phyloP scores from a whole-genome alignment of 202 grass and related monocot genomes.

The Elaeis oleifera region DNA sequence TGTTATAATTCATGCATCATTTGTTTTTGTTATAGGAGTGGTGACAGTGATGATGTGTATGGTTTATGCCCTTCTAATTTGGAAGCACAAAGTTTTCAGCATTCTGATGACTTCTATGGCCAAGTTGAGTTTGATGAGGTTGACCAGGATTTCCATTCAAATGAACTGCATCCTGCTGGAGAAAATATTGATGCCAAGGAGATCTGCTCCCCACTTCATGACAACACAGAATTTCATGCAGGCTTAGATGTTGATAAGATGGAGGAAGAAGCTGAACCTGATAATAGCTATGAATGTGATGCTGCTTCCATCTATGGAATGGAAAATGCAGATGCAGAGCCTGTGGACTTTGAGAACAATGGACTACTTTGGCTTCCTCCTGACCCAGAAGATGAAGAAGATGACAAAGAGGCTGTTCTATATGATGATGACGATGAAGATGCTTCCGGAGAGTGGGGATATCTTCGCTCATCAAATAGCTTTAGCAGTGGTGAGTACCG shows the following conservation, averaged over 20 bases:
- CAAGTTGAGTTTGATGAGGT: conserved; percentile 51
- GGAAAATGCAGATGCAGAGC: conserved; percentile 47
- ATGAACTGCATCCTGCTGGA: conserved; percentile 26
- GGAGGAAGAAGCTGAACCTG: conserved; percentile 73
- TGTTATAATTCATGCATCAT: neutral
- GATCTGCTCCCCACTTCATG: conserved; percentile 20
- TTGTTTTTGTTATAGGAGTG: conserved; percentile 48
- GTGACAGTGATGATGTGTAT: conserved; percentile 73
- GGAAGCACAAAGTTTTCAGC: conserved; percentile 36
- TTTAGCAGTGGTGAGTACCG: conserved; percentile 54
- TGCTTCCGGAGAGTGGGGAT: conserved; percentile 29
- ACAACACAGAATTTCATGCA: conserved; percentile 28
- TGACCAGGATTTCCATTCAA: conserved; percentile 38
- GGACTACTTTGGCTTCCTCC: conserved; percentile 79
- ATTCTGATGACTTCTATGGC: conserved; percentile 46
- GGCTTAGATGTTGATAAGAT: conserved; percentile 34
- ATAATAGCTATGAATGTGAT: conserved; percentile 69
- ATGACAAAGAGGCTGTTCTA: conserved; percentile 46
- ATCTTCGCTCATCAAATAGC: conserved; percentile 53
- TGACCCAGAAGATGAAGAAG: conserved; percentile 70
- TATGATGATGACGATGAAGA: conserved; percentile 39
- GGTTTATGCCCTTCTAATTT: conserved; percentile 44
- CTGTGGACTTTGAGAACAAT: conserved; percentile 81
- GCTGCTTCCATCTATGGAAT: conserved; percentile 76
- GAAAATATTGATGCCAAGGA: conserved; percentile 48